Base-by-base conservation (phyloP, 1,284 basidiomycete species). In the Phenoliferia sp. region DNA sequence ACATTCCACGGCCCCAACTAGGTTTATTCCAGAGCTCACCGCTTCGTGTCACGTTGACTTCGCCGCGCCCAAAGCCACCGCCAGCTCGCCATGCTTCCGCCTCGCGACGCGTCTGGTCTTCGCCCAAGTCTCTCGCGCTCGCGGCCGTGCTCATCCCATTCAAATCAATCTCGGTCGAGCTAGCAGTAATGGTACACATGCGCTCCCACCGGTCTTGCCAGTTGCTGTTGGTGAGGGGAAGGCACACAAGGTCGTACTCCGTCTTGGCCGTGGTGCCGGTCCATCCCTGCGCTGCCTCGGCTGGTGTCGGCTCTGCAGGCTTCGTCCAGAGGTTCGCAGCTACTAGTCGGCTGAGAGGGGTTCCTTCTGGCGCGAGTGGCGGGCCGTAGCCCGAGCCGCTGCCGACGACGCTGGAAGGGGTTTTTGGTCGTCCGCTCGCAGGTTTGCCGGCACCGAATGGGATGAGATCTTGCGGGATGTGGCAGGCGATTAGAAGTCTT, bases 141-240 rank as follows among this genome's bases (percentile, higher is more conserved):
- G 73, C 62, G 84, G 62, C 19, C 32, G 55, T 39, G 61, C 64
- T 31, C 61, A 54, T 58, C 44, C 34, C 52, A 19, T 66, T 58
- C 54, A 72, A 36, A 33, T 69, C 64, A n/a, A 60, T 62, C 62
- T 69, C 57, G 10, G 66, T 69, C 52, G 59, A 68, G 35, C 69
- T 65, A 61, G 69, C 65, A 44, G 66, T 71, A 33, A 72, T 71
- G n/a, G 70, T 73, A 79, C 95, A 99, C 83, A 98, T 89, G 50
- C 87, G 83, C 73, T 86, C 85, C 95, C 96, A 99, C 67, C 95
- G 82, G 70, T 86, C 84, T 75, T 86, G 87, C 95, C 95, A 99
- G 36, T 84, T 85, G 31, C 85, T 84, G 70, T 91, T 97, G 28
- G 94, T 90, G 32, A 98, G 83, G 22, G 93, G 92, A n/a, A 95